These are phyloP conservation scores for Russula virescens DNA, from an alignment of 768 basidiomycete genomes.

Conservation along the genomic window DNA sequence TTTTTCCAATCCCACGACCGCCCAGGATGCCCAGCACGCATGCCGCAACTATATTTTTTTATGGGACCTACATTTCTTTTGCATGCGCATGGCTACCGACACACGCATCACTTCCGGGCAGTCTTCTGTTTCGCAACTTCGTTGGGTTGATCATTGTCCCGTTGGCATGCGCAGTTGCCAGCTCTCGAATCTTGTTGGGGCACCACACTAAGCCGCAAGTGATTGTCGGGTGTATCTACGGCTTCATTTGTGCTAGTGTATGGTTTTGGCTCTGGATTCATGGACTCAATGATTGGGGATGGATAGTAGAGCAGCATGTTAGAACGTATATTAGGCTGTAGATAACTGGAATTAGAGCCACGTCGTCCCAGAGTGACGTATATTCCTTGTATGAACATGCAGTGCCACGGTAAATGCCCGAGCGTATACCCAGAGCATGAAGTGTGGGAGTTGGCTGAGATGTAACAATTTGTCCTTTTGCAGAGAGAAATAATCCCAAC, in stretches of 20 bases:
- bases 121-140: slow-evolving; percentile 36
- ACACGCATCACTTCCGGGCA: slow-evolving; percentile 47
- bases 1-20: neutral
- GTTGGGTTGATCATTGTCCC: slow-evolving; percentile 46
- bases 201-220: slow-evolving; percentile 74
- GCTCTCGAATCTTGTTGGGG: slow-evolving; percentile 69
- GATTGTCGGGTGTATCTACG: slow-evolving; percentile 50
- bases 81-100: slow-evolving; percentile 53
- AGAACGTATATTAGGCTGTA: slow-evolving; percentile 6
- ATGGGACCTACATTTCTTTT: slow-evolving; percentile 53
- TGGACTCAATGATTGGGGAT: slow-evolving; percentile 31
- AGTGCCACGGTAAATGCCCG: neutral
- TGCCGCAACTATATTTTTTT: slow-evolving; percentile 62
- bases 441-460: neutral
- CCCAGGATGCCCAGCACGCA: slow-evolving; percentile 82
- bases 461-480: neutral
- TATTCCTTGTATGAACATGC: neutral
- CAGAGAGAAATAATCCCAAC: neutral
- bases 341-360: neutral
- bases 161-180: slow-evolving; percentile 48
- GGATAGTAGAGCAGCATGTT: slow-evolving; percentile 20
- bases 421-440: neutral
- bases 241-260: slow-evolving; percentile 43
- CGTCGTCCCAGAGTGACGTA: neutral
- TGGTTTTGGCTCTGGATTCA: slow-evolving; percentile 58